Evolutionary conservation across 192 early-diverging fungal genomes (phyloP).

Genomic region (Spinellus fusiger): DNA sequence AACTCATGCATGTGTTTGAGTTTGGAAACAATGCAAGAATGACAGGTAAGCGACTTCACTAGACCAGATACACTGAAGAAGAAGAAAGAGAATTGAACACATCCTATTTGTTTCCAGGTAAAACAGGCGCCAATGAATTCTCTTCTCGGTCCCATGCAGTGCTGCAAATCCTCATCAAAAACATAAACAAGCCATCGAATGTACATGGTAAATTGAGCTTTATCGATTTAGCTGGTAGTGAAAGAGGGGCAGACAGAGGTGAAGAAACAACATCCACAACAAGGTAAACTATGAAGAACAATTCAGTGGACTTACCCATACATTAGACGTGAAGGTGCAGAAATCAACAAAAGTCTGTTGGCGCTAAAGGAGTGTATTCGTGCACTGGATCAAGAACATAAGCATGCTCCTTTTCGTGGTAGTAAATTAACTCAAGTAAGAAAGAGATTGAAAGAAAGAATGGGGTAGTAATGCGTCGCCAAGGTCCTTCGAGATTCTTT

Average conservation of each 20-base stretch:
- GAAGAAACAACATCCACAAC: constrained; percentile 82
- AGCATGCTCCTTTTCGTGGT: constrained; percentile 93
- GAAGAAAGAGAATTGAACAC: not conserved
- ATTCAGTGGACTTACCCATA: not conserved
- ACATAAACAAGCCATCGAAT: constrained; percentile 46
- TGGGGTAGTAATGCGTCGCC: not conserved
- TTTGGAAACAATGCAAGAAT: constrained; percentile 80
- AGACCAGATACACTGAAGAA: not conserved
- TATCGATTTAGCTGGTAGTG: constrained; percentile 96
- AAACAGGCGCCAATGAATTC: constrained; percentile 88
- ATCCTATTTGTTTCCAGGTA: constrained; percentile 29
- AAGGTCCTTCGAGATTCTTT: constrained; percentile 92
- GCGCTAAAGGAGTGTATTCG: constrained; percentile 97
- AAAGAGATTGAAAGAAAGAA: not conserved
- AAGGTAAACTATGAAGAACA: constrained; percentile 42
- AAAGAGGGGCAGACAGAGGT: constrained; percentile 93
- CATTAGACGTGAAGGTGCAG: constrained; percentile 87
- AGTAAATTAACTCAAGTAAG: constrained; percentile 90
- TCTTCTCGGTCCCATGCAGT: constrained; percentile 97
- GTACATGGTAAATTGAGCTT: constrained; percentile 85
- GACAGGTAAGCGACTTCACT: constrained; percentile 55
- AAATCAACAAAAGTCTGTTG: constrained; percentile 96
- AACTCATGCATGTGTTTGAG: constrained; percentile 88
- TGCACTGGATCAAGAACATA: constrained; percentile 87
- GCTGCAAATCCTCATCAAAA: constrained; percentile 86